Base-by-base conservation (phyloP, 2,329 filamentous ascomycete species). In the Colletotrichum shisoi region DNA sequence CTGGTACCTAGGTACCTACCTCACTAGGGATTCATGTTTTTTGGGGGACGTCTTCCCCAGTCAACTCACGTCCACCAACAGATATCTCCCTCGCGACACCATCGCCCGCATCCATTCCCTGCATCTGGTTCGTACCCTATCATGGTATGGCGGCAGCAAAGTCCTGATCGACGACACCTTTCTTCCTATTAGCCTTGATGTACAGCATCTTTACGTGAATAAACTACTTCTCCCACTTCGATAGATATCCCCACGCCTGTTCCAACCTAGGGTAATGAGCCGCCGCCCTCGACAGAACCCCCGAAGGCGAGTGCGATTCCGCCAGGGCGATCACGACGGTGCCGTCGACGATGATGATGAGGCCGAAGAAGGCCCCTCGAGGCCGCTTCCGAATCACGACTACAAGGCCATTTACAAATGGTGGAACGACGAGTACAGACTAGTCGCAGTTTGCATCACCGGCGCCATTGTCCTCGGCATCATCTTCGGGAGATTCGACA, bases 401-500 rank as follows among this genome's bases (percentile, higher is more conserved):
- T 68, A 62, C 40, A 62, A 66, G 12, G 73, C 73, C 3, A 74
- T 75, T 1, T 73, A 78, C 37, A 72, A 70, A 44, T 79, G 73
- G 76, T 79, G 77, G 78, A 71, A 74, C 19, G 75, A 74, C 40
- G 78, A 80, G 65, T 79, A 77, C 70, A 67, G 74, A 60, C 77
- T 74, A 44, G 75, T 74, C 52, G 67, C 71, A 21, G 58, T 76
- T 56, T 77, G 76, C 61, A 63, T 76, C 17, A 51, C 66, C 17
- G 72, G 74, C 13, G 73, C 76, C 3, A 60, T 69, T 11, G 69
- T 68, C 7, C 73, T 80, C 12, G 65, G 73, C 31, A 45, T 72
- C 17, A 66, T 80, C 4, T 71, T 80, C 11, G 69, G 65, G 53
- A 56, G 70, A 8, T 79, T 74, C 66, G 74, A 80, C 51, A 71